These are phyloP conservation scores for Neurospora sp. DNA, from an alignment of 495 filamentous ascomycete genomes.

Conservation along the genomic window DNA sequence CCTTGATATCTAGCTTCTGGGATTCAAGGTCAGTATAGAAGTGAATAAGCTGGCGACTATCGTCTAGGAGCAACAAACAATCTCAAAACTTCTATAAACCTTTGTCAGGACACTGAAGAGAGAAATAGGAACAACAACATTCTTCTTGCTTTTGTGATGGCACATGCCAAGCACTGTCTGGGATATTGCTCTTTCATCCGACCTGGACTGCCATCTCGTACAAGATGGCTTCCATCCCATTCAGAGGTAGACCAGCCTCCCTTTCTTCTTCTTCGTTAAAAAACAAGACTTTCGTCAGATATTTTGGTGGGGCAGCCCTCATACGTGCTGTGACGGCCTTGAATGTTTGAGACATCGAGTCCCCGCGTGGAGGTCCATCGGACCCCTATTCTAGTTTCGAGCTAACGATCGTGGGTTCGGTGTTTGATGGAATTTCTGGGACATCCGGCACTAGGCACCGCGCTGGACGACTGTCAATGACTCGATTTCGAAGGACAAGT, in stretches of 20 bases:
- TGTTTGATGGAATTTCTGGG: background rate
- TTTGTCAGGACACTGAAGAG: background rate
- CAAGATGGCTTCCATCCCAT: background rate
- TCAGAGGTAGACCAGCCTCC: background rate
- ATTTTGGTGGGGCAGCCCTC: background rate
- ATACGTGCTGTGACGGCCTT: background rate
- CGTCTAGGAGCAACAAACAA: background rate
- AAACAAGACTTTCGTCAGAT: background rate
- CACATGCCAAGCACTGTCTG: background rate
- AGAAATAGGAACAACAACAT: background rate
- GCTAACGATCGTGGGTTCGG: background rate
- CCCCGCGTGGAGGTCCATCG: background rate
- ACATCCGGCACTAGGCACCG: background rate
- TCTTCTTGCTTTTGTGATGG: background rate
- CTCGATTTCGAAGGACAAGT: background rate
- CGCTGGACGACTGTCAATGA: background rate
- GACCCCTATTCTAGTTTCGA: background rate
- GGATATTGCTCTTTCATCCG: background rate
- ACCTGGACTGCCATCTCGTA: background rate
- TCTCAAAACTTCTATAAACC: background rate
- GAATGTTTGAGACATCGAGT: background rate
- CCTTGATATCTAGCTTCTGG: background rate
- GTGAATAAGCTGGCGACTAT: background rate
- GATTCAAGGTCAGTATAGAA: background rate
- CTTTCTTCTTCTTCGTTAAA: background rate